Evolutionary conservation across 2,329 filamentous ascomycete species (phyloP).

Genomic region (Sporothrix globosa): DNA sequence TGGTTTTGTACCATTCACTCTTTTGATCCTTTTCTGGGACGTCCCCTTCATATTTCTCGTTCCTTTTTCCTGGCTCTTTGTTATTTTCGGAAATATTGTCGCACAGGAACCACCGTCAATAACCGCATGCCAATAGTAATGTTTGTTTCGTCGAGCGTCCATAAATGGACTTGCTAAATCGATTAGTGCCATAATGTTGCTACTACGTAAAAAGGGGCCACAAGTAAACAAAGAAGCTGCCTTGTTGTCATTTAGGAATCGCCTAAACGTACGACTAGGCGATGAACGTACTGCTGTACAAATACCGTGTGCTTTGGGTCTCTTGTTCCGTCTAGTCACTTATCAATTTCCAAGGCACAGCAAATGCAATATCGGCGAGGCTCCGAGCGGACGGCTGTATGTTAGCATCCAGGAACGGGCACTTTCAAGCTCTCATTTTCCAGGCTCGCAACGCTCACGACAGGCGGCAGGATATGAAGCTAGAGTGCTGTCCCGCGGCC

Average conservation of each 20-base stretch:
- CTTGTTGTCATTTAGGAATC: not conserved
- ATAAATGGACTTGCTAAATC: not conserved
- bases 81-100: not conserved
- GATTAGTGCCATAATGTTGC: not conserved
- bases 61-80: not conserved
- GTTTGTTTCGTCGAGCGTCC: not conserved
- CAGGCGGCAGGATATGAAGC: not conserved
- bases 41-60: not conserved
- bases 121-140: not conserved
- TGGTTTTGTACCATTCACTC: not conserved
- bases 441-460: not conserved
- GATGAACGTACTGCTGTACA: not conserved
- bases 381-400: conserved; percentile 13
- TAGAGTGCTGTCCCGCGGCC: conserved; percentile 1
- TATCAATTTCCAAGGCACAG: not conserved
- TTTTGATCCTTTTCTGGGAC: not conserved
- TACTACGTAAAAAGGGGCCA: not conserved
- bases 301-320: conserved; percentile 14
- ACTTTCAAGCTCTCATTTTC: not conserved
- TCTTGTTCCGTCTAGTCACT: not conserved
- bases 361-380: conserved; percentile 6
- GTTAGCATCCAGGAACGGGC: not conserved
- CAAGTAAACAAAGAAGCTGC: conserved; percentile 1
- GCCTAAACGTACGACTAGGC: no score
- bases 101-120: not conserved